Base-by-base conservation (phyloP, 2,329 filamentous ascomycete species). In the Lachnellula arida region DNA sequence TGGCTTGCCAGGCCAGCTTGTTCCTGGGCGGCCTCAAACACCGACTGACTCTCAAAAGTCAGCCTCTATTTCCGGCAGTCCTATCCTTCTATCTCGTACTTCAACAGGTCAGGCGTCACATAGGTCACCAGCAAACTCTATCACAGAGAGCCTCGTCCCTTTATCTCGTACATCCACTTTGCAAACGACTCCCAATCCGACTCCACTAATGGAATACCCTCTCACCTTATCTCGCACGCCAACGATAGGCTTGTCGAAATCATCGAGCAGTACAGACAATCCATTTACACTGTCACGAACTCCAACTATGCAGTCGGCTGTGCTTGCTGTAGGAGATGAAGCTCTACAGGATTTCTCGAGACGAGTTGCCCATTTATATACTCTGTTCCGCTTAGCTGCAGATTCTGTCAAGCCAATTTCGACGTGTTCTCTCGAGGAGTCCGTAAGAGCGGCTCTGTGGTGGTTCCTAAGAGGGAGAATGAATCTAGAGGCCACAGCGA, bases 381-480 rank as follows among this genome's bases (percentile, higher is more conserved):
- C 87, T 61, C 78, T 94, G 2, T 95, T 96, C 68, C 79, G 84
- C 39, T 72, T 93, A 44, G 89, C 92, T 55, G 86, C 91, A 0
- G 89, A 96, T 70, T 81, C 85, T 34, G 77, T 86, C 32, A 85
- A 82, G 60, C 84, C 89, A 0, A 69, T 91, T 4, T 78, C 82
- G 54, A 78, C 80, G 32, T 86, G 82, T 50, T 76, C 83, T 0
- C 78, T 87, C 0, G 77, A 80, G 47, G 83, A 91, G 57, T 87
- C 92, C 75, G 78, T 87, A 9, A 81, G 89, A 56, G 86, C 85
- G 23, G 86, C 84, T 3, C 76, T 89, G 0, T 97, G 92, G 92
- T 97, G 92, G 92, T 95, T 96, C 67, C 69, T 96, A 46, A 87
- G 84, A 63, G 92, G 91, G 19, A 85, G 91, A 59, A 82, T 86